Percentiles rank a stretch among this genome's conserved stretches.
Evolutionary conservation across 2,329 filamentous ascomycete species (phyloP).

Genomic region (Botryotinia globosa): DNA sequence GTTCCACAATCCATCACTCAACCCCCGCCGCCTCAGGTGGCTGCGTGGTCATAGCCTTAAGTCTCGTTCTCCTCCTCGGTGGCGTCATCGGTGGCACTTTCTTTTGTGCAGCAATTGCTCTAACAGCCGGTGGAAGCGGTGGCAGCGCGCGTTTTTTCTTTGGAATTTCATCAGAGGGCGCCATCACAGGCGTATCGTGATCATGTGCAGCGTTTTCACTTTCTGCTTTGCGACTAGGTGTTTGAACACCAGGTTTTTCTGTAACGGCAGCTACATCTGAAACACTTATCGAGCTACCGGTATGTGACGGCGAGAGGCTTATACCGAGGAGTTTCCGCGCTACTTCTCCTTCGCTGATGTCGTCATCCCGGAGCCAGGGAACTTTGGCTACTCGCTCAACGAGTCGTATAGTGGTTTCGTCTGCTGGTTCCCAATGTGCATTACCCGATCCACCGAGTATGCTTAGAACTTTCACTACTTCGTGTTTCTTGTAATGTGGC

Average conservation of each 20-base stretch:
- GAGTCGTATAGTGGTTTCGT: constrained; percentile 75
- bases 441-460: constrained; percentile 67
- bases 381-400: constrained; percentile 73
- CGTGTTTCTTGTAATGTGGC: constrained; percentile 87
- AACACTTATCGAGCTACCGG: constrained; percentile 72
- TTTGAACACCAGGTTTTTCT: constrained; percentile 79
- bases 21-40: constrained; percentile 18
- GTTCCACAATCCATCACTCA: not conserved
- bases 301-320: constrained; percentile 61
- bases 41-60: constrained; percentile 29
- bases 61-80: constrained; percentile 36
- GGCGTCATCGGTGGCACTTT: constrained; percentile 39
- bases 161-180: constrained; percentile 21
- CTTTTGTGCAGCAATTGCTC: constrained; percentile 31
- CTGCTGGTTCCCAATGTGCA: constrained; percentile 74
- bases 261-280: constrained; percentile 74
- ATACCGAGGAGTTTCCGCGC: constrained; percentile 66
- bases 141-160: constrained; percentile 31
- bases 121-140: constrained; percentile 30
- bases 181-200: constrained; percentile 27
- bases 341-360: constrained; percentile 46
- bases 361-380: constrained; percentile 57
- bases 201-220: constrained; percentile 34
- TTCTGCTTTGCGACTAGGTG: constrained; percentile 61
- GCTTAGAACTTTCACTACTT: constrained; percentile 72